A percentile compares a stretch with the other conserved stretches of the same genome.
phyloP scores from a whole-genome alignment of 2,329 filamentous ascomycete species.

The Nemania abortiva region DNA sequence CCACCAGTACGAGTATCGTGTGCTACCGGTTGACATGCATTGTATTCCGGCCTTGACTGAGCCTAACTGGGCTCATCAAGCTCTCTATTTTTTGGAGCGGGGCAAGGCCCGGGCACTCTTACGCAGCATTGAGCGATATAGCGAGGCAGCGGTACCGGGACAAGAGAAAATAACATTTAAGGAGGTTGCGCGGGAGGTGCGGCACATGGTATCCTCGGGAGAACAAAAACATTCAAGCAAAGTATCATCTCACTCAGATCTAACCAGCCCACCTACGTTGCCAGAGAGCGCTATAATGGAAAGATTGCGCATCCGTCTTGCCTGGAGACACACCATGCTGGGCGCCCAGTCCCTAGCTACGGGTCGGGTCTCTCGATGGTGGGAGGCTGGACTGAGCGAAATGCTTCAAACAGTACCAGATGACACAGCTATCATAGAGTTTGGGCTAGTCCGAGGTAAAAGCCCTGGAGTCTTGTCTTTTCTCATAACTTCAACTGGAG shows the following conservation, averaged over 20 bases:
- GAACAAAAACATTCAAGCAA: slow-evolving; percentile 22
- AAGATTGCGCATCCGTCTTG: slow-evolving; percentile 31
- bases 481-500: slow-evolving; percentile 26
- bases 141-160: slow-evolving; percentile 17
- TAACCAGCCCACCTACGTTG: not conserved
- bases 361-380: slow-evolving; percentile 30
- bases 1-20: slow-evolving; percentile 10
- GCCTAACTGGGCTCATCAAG: slow-evolving; percentile 30
- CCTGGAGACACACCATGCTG: slow-evolving; percentile 30
- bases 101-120: slow-evolving; percentile 33
- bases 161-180: slow-evolving; percentile 27
- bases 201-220: slow-evolving; percentile 26
- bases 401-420: slow-evolving; percentile 27
- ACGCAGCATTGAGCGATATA: slow-evolving; percentile 33
- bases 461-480: slow-evolving; percentile 29
- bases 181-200: slow-evolving; percentile 25
- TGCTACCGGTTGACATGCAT: slow-evolving; percentile 19
- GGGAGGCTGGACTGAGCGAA: slow-evolving; percentile 24
- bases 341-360: slow-evolving; percentile 25
- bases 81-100: slow-evolving; percentile 31
- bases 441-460: slow-evolving; percentile 34
- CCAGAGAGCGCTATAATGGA: slow-evolving; percentile 29
- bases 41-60: slow-evolving; percentile 28
- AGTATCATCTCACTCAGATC: slow-evolving; percentile 1
- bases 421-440: slow-evolving; percentile 30